Percentiles rank a stretch among this genome's conserved stretches.
Evolutionary conservation across 331 rosid species (phyloP).

Genomic region (Arachis monticola): DNA sequence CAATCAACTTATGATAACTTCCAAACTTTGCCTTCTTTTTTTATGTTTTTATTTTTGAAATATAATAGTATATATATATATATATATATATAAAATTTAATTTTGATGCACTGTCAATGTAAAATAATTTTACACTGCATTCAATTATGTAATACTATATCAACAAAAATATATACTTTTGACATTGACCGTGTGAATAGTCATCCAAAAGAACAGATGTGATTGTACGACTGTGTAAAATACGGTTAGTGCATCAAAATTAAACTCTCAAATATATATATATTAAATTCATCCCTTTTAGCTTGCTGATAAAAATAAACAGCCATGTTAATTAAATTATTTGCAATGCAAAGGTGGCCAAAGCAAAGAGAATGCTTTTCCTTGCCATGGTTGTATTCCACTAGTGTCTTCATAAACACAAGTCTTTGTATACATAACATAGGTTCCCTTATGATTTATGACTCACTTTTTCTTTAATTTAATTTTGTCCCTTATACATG

Average conservation of each 20-base stretch:
- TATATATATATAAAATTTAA: too few relatives aligned
- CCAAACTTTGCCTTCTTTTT: slow-evolving; percentile 24
- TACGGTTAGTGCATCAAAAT: too few relatives aligned
- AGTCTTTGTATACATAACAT: slow-evolving; percentile 3
- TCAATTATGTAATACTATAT: too few relatives aligned
- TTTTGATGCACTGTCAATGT: too few relatives aligned
- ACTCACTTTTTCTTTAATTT: slow-evolving; percentile 27
- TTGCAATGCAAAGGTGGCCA: slow-evolving; percentile 39
- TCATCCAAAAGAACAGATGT: too few relatives aligned
- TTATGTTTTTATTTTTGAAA: too few relatives aligned
- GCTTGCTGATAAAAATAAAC: slow-evolving; percentile 6
- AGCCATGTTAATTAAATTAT: slow-evolving; percentile 2
- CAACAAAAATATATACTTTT: too few relatives aligned
- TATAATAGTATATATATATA: too few relatives aligned
- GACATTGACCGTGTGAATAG: too few relatives aligned
- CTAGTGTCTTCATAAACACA: slow-evolving; percentile 18
- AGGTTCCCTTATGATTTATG: slow-evolving; percentile 5
- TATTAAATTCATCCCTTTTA: slow-evolving; percentile 1
- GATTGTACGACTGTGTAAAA: too few relatives aligned
- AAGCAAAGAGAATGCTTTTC: slow-evolving; percentile 41
- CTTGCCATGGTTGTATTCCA: slow-evolving; percentile 43
- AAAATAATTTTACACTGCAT: too few relatives aligned
- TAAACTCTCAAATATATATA: too few relatives aligned
- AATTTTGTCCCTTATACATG: slow-evolving; percentile 15
- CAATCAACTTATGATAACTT: slow-evolving; percentile 38